Evolutionary conservation across 2,329 filamentous ascomycete genomes (phyloP), one percentile per base, ranked within the genome.

Genomic region (Alternaria brassicae): DNA sequence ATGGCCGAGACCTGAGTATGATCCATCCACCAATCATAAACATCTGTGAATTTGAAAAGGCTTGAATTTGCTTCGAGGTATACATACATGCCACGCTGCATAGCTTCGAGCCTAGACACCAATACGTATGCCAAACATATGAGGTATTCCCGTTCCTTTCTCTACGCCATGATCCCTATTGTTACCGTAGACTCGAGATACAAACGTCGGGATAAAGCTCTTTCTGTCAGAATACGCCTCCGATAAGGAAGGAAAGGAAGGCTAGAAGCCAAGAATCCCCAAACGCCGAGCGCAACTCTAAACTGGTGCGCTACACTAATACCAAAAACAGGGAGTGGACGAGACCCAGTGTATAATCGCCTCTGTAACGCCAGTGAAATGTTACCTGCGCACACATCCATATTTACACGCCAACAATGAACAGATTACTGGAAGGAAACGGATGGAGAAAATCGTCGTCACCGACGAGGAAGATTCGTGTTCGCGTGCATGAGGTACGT

Each of bases 391-490:
- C 42, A 58, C 60, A 52, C 49, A 42, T 45, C 60, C 67, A 57
- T 69, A 65, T 69, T 47, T 70, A 71, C 68, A 67, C 62, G 41
- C 37, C 32, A 45, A 40, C 40, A 19, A 45, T 48, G 60, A 47
- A 68, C 62, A 65, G 59, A 58, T 65, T 70, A 63, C 60, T 63
- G 56, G 56, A 67, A 69, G 54, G 60, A 62, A 58, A 70, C 40
- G 21, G 52, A 34, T 28, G 56, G 51, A 50, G 25, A 58, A 44
- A 41, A 54, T 60, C 61, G 55, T 53, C 59, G 58, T 60, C 51
- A 34, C 54, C 60, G 58, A 65, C 60, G 42, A 55, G 60, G 41
- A 57, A 56, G 27, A 48, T 62, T 66, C 66, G 55, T 69, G 58
- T 57, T 60, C 66, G 56, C 63, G 47, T 68, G 36, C 44, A 48